Evolutionary conservation across 2,329 filamentous ascomycete species (phyloP).

Genomic region (Colletotrichum sansevieriae): DNA sequence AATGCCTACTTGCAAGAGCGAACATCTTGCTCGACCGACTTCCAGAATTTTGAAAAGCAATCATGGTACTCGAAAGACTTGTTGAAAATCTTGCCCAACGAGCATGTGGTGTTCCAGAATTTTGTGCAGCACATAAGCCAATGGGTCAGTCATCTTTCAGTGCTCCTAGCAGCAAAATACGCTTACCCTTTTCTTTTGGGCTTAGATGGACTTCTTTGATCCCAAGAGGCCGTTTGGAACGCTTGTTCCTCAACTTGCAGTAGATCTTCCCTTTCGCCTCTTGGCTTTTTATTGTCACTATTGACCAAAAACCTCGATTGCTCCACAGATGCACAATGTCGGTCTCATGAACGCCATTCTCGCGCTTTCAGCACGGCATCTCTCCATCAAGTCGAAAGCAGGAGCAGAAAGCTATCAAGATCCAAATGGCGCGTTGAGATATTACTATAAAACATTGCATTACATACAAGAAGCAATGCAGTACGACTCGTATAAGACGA

Average conservation of each 20-base stretch:
- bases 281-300: too few species aligned
- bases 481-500: slow-evolving; percentile 69
- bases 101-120: slow-evolving; percentile 33
- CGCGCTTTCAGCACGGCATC: slow-evolving; percentile 46
- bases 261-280: not conserved
- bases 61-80: slow-evolving; percentile 18
- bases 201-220: slow-evolving; percentile 38
- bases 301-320: not conserved
- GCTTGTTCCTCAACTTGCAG: slow-evolving; percentile 34
- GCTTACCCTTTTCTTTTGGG: not conserved
- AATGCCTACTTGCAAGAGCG: slow-evolving; percentile 26
- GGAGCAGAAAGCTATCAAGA: slow-evolving; percentile 45
- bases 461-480: slow-evolving; percentile 72
- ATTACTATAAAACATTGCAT: slow-evolving; percentile 73
- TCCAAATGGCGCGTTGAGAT: slow-evolving; percentile 53
- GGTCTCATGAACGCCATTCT: slow-evolving; percentile 48
- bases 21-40: not conserved
- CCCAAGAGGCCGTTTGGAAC: slow-evolving; percentile 32
- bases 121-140: slow-evolving; percentile 34
- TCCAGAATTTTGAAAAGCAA: slow-evolving; percentile 25
- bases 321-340: slow-evolving; percentile 42
- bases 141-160: slow-evolving; percentile 8
- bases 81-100: slow-evolving; percentile 5
- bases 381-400: slow-evolving; percentile 23
- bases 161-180: too few species aligned